Evolutionary conservation across 768 basidiomycete genomes (phyloP).

Genomic region (Suillus clintonianus): DNA sequence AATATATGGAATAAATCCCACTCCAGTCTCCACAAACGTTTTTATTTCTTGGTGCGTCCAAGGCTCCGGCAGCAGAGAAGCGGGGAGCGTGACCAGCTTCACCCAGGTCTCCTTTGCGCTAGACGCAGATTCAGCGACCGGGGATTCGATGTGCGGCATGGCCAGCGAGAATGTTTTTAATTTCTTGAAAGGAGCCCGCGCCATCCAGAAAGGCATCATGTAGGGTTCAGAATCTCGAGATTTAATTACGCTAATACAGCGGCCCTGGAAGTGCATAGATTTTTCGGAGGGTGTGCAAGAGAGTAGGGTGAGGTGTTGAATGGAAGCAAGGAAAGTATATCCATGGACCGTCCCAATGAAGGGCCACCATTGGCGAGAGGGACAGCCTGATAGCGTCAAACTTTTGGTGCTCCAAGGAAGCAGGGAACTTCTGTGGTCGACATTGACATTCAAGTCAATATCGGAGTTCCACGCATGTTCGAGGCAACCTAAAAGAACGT

Average conservation of each 20-base stretch:
- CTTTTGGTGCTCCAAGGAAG: conserved; percentile 14
- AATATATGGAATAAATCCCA: background rate
- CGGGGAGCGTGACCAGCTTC: background rate
- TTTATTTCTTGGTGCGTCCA: background rate
- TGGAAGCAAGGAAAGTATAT: conserved; percentile 32
- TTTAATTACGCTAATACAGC: background rate
- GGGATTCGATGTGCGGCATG: background rate
- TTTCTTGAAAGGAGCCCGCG: conserved; percentile 28
- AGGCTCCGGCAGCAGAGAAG: background rate
- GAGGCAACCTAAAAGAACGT: conserved; percentile 37
- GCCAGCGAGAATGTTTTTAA: conserved; percentile 13
- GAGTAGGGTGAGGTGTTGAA: conserved; percentile 38
- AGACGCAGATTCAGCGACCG: background rate
- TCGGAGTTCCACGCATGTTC: conserved; percentile 1
- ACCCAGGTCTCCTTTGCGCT: background rate
- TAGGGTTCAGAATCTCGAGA: background rate
- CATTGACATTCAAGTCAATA: background rate
- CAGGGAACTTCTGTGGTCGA: conserved; percentile 23
- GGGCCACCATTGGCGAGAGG: conserved; percentile 32
- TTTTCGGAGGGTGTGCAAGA: background rate
- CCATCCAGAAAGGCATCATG: conserved; percentile 14
- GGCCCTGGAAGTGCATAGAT: background rate
- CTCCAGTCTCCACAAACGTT: background rate
- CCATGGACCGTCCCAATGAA: conserved; percentile 33
- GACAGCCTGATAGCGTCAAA: conserved; percentile 34